Conservation (phyloP, 2,329 filamentous ascomycete species). For the Fusarium xylarioides region DNA sequence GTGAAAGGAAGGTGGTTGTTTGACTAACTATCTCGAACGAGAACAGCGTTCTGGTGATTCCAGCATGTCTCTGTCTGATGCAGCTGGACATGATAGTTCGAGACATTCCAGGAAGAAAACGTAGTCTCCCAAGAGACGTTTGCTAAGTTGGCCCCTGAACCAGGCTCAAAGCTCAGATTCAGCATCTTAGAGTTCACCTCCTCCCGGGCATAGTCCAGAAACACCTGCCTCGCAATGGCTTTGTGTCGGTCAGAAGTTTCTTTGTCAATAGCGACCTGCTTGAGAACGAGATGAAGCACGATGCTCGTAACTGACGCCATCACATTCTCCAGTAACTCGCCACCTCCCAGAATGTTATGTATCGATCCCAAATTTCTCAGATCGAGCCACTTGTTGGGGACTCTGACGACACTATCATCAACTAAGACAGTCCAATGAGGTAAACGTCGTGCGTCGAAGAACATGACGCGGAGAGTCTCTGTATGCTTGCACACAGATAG, state of each 20-base stretch:
- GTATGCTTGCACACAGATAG: background rate
- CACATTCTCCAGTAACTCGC: background rate
- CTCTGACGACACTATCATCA: background rate
- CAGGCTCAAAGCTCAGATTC: background rate
- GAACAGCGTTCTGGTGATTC: background rate
- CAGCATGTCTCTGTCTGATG: background rate
- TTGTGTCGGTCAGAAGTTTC: background rate
- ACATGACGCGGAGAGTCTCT: background rate
- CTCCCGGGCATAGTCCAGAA: background rate
- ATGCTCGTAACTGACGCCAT: background rate
- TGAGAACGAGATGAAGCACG: background rate
- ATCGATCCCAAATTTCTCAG: background rate
- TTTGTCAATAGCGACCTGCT: background rate
- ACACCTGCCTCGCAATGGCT: background rate
- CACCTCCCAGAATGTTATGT: background rate
- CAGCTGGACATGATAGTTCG: background rate
- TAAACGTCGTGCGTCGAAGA: background rate
- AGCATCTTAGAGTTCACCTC: background rate
- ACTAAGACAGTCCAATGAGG: background rate
- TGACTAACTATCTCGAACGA: background rate
- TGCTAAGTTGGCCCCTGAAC: background rate
- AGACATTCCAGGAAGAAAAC: background rate
- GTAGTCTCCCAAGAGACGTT: background rate
- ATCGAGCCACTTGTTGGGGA: slow-evolving; percentile 18
- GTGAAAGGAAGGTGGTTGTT: too few species aligned